phyloP scores from a whole-genome alignment of 1,284 basidiomycete genomes.

The Wallemia hederae region DNA sequence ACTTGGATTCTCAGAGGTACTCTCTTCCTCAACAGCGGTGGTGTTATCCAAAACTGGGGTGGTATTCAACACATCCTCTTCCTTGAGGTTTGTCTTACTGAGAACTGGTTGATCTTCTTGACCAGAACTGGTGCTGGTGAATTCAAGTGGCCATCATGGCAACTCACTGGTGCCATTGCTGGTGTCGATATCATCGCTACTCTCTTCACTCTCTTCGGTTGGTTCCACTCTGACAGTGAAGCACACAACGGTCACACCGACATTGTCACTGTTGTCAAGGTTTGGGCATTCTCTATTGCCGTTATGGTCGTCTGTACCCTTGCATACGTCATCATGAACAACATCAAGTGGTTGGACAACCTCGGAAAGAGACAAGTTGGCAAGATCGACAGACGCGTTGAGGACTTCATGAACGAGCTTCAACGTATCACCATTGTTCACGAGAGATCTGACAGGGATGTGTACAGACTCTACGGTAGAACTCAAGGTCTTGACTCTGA shows the following conservation, averaged over 20 bases:
- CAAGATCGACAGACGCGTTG: slow-evolving; percentile 20
- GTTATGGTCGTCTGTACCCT: slow-evolving; percentile 22
- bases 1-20: slow-evolving; percentile 27
- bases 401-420: slow-evolving; percentile 23
- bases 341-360: slow-evolving; percentile 20
- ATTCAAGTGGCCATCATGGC: slow-evolving; percentile 21
- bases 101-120: slow-evolving; percentile 26
- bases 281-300: slow-evolving; percentile 24
- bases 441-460: slow-evolving; percentile 13
- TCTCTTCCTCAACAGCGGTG: slow-evolving; percentile 20
- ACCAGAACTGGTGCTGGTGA: slow-evolving; percentile 11
- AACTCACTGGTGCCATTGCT: slow-evolving; percentile 22
- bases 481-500: neutral
- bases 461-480: slow-evolving; percentile 2
- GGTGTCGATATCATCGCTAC: slow-evolving; percentile 24
- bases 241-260: slow-evolving; percentile 21
- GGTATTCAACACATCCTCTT: slow-evolving; percentile 24
- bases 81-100: slow-evolving; percentile 26
- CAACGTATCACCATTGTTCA: slow-evolving; percentile 24
- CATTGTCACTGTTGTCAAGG: slow-evolving; percentile 24
- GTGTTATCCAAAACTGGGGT: slow-evolving; percentile 26
- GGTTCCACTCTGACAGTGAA: slow-evolving; percentile 21
- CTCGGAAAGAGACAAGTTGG: slow-evolving; percentile 20
- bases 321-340: slow-evolving; percentile 15
- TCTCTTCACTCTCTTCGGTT: slow-evolving; percentile 24